Base-by-base conservation (phyloP, 768 basidiomycete species). In the Aureoboletus auriporus region DNA sequence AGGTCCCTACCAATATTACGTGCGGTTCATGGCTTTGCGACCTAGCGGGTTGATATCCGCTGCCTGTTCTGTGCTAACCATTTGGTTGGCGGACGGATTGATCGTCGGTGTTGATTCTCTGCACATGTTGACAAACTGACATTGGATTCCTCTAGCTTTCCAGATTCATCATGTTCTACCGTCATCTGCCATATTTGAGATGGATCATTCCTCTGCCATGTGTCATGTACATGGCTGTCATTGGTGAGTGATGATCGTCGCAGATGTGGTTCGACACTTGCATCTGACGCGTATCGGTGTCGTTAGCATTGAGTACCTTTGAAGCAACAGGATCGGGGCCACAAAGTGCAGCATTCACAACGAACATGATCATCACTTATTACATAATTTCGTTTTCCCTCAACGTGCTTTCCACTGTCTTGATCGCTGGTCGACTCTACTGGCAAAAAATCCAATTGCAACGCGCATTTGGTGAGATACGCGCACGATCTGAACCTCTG, bases 51-150 rank as follows among this genome's bases (percentile, higher is more conserved):
- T 60, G 45, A 53, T 65, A 53, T 52, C 48, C 39, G 63, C 59
- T 42, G 2, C 63, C 41, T 9, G 47, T 6, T 47, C 58, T 23
- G n/a, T 58, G 20, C 29, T 67, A 12, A 65, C 62, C 39, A 46
- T 67, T 39, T 64, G 63, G 65, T 52, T 64, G 63, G 60, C 63
- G 43, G 65, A 64, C 39, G 59, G 49, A 4, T 29, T 64, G 31
- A 65, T 65, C 10, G 63, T 67, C 6, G 44, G 63, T 56, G 1
- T 39, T 9, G 12, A 12, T 12, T 33, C 1, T 14, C 12, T 8
- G 4, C 33, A 12, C 14, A 33, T 33, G 13, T 13, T 14, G 20
- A 23, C 20, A 23, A 23, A 23, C 42, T 65, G 30, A 56, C 34
- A 12, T 30, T 8, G 6, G 4, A 2, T 1, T 23, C 28, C 6